These are phyloP conservation scores for Beauveria caledonica DNA, from an alignment of 2,329 filamentous ascomycete species.

Conservation along the genomic window DNA sequence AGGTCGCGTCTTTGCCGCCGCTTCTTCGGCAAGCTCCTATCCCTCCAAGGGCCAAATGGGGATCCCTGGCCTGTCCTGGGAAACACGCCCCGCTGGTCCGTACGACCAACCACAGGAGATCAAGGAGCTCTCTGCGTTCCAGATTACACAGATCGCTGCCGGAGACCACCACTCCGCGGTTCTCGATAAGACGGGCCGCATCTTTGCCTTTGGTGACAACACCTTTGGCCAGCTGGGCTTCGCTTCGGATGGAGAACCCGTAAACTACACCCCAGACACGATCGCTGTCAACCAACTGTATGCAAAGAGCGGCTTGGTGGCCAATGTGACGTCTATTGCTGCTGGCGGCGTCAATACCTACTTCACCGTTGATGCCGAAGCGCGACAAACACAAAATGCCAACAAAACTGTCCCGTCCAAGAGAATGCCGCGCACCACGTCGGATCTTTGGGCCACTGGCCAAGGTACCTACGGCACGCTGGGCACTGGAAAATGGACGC, in stretches of 20 bases:
- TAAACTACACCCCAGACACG: conserved; percentile 60
- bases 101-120: conserved; percentile 82
- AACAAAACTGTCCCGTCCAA: conserved; percentile 21
- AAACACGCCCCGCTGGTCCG: conserved; percentile 63
- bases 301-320: conserved; percentile 50
- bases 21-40: conserved; percentile 67
- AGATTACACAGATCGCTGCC: conserved; percentile 66
- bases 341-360: conserved; percentile 85
- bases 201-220: conserved; percentile 90
- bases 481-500: conserved; percentile 83
- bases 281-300: conserved; percentile 69
- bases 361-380: conserved; percentile 71
- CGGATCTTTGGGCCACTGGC: conserved; percentile 79
- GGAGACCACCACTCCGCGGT: conserved; percentile 83
- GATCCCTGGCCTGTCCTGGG: conserved; percentile 73
- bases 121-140: conserved; percentile 58
- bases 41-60: conserved; percentile 82
- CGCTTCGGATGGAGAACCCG: conserved; percentile 52
- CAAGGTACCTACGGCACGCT: conserved; percentile 76
- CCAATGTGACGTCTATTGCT: conserved; percentile 66
- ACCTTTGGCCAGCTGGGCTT: conserved; percentile 86
- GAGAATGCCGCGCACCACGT: conserved; percentile 23
- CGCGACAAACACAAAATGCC: conserved; percentile 25
- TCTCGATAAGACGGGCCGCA: conserved; percentile 64
- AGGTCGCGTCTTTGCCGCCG: conserved; percentile 84